These are phyloP conservation scores for Phytophthora melonis DNA, from an alignment of 352 stramenopile genomes.

Conservation along the genomic window DNA sequence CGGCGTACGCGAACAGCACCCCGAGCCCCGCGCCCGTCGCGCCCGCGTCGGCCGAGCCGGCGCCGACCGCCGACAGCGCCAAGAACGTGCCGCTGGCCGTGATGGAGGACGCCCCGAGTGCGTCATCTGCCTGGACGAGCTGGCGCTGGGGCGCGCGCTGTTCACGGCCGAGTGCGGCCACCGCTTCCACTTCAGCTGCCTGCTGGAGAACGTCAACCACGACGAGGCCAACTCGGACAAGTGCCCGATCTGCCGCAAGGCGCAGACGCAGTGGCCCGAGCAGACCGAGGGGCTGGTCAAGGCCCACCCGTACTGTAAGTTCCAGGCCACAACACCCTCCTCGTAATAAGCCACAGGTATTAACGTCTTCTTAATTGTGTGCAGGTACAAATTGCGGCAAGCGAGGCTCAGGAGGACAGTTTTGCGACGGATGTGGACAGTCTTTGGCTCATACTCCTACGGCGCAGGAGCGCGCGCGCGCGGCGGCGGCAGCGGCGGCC, in stretches of 20 bases:
- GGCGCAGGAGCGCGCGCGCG: slow-evolving; percentile 70
- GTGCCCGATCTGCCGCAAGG: slow-evolving; percentile 88
- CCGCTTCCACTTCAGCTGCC: slow-evolving; percentile 87
- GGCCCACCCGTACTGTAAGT: slow-evolving; percentile 82
- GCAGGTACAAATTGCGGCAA: slow-evolving; percentile 81
- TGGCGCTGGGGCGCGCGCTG: slow-evolving; percentile 67
- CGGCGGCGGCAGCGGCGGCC: slow-evolving; percentile 55
- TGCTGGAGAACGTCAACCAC: slow-evolving; percentile 91
- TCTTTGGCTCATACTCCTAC: slow-evolving; percentile 78
- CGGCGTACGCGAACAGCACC: slow-evolving; percentile 44
- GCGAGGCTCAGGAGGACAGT: slow-evolving; percentile 72
- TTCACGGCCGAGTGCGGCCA: slow-evolving; percentile 90
- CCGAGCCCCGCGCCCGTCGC: slow-evolving; percentile 37
- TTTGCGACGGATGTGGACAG: slow-evolving; percentile 79
- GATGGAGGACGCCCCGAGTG: slow-evolving; percentile 73
- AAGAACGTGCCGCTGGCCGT: slow-evolving; percentile 54
- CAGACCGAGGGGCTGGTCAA: slow-evolving; percentile 88
- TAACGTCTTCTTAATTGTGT: background rate
- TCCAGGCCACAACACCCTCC: background rate
- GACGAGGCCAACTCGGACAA: slow-evolving; percentile 91
- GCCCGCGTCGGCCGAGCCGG: slow-evolving; percentile 21
- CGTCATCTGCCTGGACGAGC: slow-evolving; percentile 87
- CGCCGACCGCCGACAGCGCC: background rate
- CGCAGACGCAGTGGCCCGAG: slow-evolving; percentile 86
- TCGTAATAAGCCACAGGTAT: too few relatives aligned